phyloP scores from a whole-genome alignment of 306 rosid genomes.

The Argentina anserina region DNA sequence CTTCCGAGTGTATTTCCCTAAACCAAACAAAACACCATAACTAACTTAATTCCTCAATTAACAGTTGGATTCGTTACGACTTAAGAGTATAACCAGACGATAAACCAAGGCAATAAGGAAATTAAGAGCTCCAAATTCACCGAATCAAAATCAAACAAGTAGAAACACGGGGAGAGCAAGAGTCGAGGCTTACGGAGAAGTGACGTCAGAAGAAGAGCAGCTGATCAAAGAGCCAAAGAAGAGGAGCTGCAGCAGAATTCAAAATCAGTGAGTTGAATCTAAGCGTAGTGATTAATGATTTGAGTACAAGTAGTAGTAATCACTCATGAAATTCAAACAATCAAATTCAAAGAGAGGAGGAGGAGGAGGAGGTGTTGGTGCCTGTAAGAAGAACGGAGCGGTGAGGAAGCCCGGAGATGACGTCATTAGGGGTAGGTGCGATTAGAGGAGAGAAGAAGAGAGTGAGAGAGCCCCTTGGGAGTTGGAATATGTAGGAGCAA shows the following conservation, averaged over 20 bases:
- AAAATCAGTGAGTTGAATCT: not conserved
- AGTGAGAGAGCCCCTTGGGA: not conserved
- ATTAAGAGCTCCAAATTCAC: not conserved
- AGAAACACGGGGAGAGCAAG: not conserved
- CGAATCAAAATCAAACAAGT: not conserved
- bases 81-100: no score
- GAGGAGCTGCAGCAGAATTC: conserved; percentile 40
- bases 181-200: conserved; percentile 29
- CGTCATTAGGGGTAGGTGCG: conserved; percentile 16
- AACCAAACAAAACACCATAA: conserved; percentile 13
- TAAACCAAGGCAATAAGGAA: no score
- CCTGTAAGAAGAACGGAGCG: conserved; percentile 49
- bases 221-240: conserved; percentile 38
- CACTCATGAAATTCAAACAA: not conserved
- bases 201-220: conserved; percentile 23
- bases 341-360: not conserved
- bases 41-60: no score
- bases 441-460: not conserved
- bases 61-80: no score
- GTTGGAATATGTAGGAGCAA: not conserved
- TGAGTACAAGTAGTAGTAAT: no score
- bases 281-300: not conserved
- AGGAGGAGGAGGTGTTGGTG: not conserved
- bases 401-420: conserved; percentile 28
- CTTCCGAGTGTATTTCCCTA: conserved; percentile 61